Evolutionary conservation across 371 early-diverging fungal genomes (phyloP), one percentile per base, ranked within the genome.

Genomic region (Apophysomyces trapeziformis): DNA sequence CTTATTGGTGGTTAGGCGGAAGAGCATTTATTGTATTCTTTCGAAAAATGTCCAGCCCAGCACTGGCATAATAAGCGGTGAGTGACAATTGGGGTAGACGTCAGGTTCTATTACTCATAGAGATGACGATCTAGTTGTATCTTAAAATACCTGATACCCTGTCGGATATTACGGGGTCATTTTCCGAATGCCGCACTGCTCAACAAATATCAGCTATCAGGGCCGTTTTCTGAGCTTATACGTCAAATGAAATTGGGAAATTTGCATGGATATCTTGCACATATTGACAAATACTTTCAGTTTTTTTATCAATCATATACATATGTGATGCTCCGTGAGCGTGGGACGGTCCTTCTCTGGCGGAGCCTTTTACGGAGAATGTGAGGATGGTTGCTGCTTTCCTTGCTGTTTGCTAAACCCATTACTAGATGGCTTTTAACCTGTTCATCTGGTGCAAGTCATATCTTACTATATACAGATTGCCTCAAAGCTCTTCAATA

Each of bases 141-240:
- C 18, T 44, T 87, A 21, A 78, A 82, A 38, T 83, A 83, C 38
- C 65, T 87, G 14, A 81, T 84, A 39, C 81, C 88, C 0, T 79
- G 82, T 7, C 75, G 84, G 13, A 77, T 87, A n/a, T 69, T 85
- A 16, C 57, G 85, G 26, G 88, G 88, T 0, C 54, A 68, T 1
- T 66, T 85, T 12, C 86, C 88, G 1, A 65, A 68, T 0, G 2
- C 44, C 0, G 61, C 68, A 2, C 60, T 86, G 38, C 61, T 88
- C 7, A 64, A 67, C 2, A 64, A 65, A 13, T 88, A 85, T 26
- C 62, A 69, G 3, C 66, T 88, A 6, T 45, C 46, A 1, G 64
- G 61, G 26, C 78, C 63, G 3, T 83, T 70, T 37, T 43, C 45
- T 1, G 12, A 35, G 0, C 47, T 83, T 7, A 63, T 77, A 4